Base-by-base conservation (phyloP, 2,329 filamentous ascomycete genomes). In the Raffaelea ambrosiae region DNA sequence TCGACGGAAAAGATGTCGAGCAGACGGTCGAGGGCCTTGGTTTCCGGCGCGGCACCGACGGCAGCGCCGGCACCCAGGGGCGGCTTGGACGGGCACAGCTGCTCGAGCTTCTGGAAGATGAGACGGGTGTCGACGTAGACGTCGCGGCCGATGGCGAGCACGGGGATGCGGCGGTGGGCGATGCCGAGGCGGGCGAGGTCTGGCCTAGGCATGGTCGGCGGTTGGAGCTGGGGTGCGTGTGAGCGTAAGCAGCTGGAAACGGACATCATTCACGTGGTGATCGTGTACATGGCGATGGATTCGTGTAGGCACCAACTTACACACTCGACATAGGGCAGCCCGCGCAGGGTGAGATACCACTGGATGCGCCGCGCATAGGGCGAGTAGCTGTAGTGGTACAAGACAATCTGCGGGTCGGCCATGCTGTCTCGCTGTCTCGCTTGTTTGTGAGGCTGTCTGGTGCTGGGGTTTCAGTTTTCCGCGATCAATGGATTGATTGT, bases 81-180 rank as follows among this genome's bases (percentile, higher is more conserved):
- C 2, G 58, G 50, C 1, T 67, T 60, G 3, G 68, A 53, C 0
- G 74, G 74, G 58, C 75, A 78, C 40, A 33, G 64, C 1, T 66
- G 56, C 56, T 86, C 80, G 1, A 88, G 76, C 60, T 80, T 83
- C 22, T 63, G 63, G 19, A 88, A 62, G 55, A 88, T 87, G 20
- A 87, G 73, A 3, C 81, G 77, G 2, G 81, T 81, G 67, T 88
- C 84, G 51, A 79, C 68, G 66, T 86, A 88, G 40, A 88, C 66
- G 58, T 86, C 77, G 5, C 76, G 70, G 16, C 81, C 83, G 54
- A 87, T 79, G 20, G 78, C 66, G 44, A 88, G 63, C 44, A 88
- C 58, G 1, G 84, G 84, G 48, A 87, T 86, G 49, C 84, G 81
- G 4, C 84, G 76, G 64, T 89, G 83, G 7, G 69, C 66, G 47